phyloP scores from a whole-genome alignment of 2,329 filamentous ascomycete genomes.

The Alternaria incomplexa region DNA sequence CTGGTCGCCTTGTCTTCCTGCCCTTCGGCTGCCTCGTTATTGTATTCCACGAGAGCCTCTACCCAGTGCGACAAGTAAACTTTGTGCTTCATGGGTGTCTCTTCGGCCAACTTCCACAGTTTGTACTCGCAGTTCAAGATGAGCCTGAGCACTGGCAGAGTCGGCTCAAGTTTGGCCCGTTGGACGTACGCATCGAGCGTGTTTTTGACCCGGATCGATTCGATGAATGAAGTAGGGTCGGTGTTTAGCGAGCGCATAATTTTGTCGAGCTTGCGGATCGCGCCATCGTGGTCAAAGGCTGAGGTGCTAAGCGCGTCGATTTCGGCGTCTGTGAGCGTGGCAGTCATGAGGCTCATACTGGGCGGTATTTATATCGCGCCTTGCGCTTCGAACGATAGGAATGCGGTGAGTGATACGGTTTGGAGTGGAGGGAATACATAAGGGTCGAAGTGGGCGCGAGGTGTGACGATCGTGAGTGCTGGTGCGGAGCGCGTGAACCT shows the following conservation, averaged over 20 bases:
- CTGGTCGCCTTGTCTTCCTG: background rate
- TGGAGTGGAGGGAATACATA: slow-evolving; percentile 25
- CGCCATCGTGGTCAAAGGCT: slow-evolving; percentile 14
- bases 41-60: slow-evolving; percentile 37
- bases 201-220: slow-evolving; percentile 36
- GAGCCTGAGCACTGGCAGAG: slow-evolving; percentile 29
- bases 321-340: slow-evolving; percentile 31
- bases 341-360: slow-evolving; percentile 36
- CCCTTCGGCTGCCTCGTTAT: background rate
- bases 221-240: slow-evolving; percentile 3
- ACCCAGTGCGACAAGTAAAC: slow-evolving; percentile 52
- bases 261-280: slow-evolving; percentile 16
- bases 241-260: background rate
- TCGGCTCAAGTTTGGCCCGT: slow-evolving; percentile 23
- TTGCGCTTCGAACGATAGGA: slow-evolving; percentile 20
- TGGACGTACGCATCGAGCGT: slow-evolving; percentile 39
- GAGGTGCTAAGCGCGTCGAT: slow-evolving; percentile 30
- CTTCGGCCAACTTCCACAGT: slow-evolving; percentile 40
- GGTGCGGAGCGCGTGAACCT: slow-evolving; percentile 17
- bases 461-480: slow-evolving; percentile 22
- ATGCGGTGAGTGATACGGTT: slow-evolving; percentile 9
- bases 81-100: slow-evolving; percentile 40
- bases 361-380: slow-evolving; percentile 22
- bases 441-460: slow-evolving; percentile 16
- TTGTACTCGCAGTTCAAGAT: slow-evolving; percentile 46